Percentiles rank a stretch among this genome's conserved stretches.
These are phyloP conservation scores for Trichosanthes truncata DNA, from an alignment of 306 rosid species.

Conservation along the genomic window DNA sequence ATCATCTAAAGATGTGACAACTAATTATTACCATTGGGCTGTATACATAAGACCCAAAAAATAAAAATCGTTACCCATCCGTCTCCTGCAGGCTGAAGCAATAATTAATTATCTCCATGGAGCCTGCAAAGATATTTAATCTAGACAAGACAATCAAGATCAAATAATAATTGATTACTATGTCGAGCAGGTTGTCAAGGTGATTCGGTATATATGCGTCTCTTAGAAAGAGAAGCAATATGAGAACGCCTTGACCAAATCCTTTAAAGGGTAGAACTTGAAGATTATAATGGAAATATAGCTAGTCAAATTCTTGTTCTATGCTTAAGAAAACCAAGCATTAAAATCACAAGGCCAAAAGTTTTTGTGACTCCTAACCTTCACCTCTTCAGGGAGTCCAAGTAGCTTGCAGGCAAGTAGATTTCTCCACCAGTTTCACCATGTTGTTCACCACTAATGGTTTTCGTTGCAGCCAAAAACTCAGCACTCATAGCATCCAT, in stretches of 20 bases:
- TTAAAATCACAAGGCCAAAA: background rate
- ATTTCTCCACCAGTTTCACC: constrained; percentile 99
- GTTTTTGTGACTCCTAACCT: constrained; percentile 16
- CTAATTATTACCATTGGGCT: background rate
- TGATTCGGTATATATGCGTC: background rate
- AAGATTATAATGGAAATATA: background rate
- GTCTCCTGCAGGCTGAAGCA: background rate
- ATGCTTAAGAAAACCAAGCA: background rate
- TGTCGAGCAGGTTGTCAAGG: background rate
- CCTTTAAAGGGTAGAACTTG: background rate
- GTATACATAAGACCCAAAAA: background rate
- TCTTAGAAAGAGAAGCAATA: background rate
- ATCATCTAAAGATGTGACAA: background rate
- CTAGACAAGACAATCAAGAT: background rate
- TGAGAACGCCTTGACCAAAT: background rate
- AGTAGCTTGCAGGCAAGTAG: constrained; percentile 71
- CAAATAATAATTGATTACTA: background rate
- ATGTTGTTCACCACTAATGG: constrained; percentile 91
- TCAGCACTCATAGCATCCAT: constrained; percentile 99
- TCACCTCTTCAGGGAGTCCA: constrained; percentile 52
- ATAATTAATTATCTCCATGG: background rate
- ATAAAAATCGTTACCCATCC: background rate
- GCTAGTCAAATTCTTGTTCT: background rate
- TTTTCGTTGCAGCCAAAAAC: constrained; percentile 81
- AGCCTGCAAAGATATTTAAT: background rate